These are phyloP conservation scores for Starmerella roubikii DNA, from an alignment of 805 yeast genomes.

Conservation along the genomic window DNA sequence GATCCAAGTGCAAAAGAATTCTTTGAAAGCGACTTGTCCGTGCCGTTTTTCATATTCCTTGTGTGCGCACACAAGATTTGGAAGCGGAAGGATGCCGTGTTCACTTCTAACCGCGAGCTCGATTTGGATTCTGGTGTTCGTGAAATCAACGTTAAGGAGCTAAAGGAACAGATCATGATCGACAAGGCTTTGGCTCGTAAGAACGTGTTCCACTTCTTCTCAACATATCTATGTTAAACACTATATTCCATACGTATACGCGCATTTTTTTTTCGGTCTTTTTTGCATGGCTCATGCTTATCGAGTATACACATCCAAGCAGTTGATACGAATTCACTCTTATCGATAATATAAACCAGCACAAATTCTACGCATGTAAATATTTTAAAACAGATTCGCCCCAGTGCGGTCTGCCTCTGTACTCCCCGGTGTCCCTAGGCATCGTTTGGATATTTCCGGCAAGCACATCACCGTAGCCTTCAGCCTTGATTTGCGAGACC, in stretches of 20 bases:
- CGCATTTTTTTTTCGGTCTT: too few species aligned
- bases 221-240: too few species aligned
- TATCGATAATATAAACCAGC: too few species aligned
- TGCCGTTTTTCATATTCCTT: slow-evolving; percentile 29
- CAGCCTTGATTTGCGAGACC: slow-evolving; percentile 33
- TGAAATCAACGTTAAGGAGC: slow-evolving; percentile 7
- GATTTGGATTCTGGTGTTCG: slow-evolving; percentile 17
- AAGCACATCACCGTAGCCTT: slow-evolving; percentile 38
- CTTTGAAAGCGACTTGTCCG: slow-evolving; percentile 42
- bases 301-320: too few species aligned
- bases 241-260: too few species aligned
- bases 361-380: too few species aligned
- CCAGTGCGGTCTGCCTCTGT: slow-evolving; percentile 56
- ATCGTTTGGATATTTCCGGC: slow-evolving; percentile 52
- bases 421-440: slow-evolving; percentile 42
- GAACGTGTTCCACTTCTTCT: too few species aligned
- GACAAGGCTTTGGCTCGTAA: too few species aligned
- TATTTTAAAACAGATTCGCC: slow-evolving; percentile 26
- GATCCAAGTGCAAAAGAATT: slow-evolving; percentile 29
- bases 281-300: too few species aligned
- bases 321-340: too few species aligned
- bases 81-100: slow-evolving; percentile 20
- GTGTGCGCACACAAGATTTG: slow-evolving; percentile 40
- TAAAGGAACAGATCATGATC: too few species aligned
- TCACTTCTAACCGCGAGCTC: slow-evolving; percentile 5